These are phyloP conservation scores for Remersonia thermophila DNA, from an alignment of 2,329 filamentous ascomycete species.

Conservation along the genomic window DNA sequence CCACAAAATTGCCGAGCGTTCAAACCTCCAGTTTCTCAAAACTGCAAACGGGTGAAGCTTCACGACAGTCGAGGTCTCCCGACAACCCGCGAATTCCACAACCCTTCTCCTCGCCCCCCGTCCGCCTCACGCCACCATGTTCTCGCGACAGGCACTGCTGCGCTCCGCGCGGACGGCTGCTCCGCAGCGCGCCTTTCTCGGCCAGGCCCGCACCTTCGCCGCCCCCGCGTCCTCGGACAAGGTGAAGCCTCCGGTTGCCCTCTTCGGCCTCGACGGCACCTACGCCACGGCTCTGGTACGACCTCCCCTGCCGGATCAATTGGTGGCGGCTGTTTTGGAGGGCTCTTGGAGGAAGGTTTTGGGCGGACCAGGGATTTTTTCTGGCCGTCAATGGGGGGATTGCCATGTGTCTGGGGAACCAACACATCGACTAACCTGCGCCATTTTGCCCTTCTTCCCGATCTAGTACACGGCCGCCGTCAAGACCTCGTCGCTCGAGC, in stretches of 20 bases:
- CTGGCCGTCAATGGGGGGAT: neutral
- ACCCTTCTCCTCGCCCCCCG: too few relatives aligned
- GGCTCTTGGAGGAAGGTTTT: constrained; percentile 7
- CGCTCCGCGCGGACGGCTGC: constrained; percentile 45
- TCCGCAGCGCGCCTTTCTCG: constrained; percentile 47
- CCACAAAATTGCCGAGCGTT: constrained; percentile 16
- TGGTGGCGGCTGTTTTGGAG: too few relatives aligned
- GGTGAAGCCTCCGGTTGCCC: constrained; percentile 72
- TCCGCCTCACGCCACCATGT: constrained; percentile 33
- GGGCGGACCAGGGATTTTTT: constrained; percentile 3
- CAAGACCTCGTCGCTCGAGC: constrained; percentile 77
- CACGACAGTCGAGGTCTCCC: constrained; percentile 19
- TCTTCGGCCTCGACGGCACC: constrained; percentile 94
- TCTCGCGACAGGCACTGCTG: constrained; percentile 47
- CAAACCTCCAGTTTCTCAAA: constrained; percentile 18
- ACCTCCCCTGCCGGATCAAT: constrained; percentile 7
- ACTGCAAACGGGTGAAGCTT: constrained; percentile 16
- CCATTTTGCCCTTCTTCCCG: constrained; percentile 22
- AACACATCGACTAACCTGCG: constrained; percentile 19
- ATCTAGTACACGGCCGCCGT: constrained; percentile 85
- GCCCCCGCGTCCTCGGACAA: constrained; percentile 49
- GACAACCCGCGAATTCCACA: constrained; percentile 6
- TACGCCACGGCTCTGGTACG: constrained; percentile 97
- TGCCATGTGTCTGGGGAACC: neutral
- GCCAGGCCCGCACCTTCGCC: constrained; percentile 65